phyloP scores from a whole-genome alignment of 1,139 yeast species.

The Pichia sp. region DNA sequence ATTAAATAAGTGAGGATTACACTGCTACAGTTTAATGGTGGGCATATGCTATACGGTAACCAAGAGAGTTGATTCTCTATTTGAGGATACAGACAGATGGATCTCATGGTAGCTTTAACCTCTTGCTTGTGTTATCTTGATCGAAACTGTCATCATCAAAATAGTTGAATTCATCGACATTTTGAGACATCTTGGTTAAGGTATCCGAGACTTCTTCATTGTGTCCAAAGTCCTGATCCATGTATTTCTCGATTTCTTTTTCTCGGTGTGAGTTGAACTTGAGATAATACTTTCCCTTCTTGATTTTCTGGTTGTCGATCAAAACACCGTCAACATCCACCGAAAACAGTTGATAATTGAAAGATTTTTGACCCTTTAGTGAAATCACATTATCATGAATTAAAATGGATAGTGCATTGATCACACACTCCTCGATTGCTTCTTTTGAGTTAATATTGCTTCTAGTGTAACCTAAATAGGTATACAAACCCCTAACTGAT shows the following conservation, averaged over 20 bases:
- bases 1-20: too few relatives aligned
- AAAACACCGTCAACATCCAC: conserved; percentile 15
- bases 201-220: conserved; percentile 3
- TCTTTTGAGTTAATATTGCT: too few relatives aligned
- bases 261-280: conserved; percentile 4
- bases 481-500: too few relatives aligned
- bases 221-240: conserved; percentile 10
- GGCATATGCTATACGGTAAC: neutral
- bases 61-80: too few relatives aligned
- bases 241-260: conserved; percentile 5
- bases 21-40: neutral
- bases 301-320: conserved; percentile 11
- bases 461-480: too few relatives aligned
- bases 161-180: conserved; percentile 3
- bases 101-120: neutral
- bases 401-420: conserved; percentile 16
- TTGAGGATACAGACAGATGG: conserved; percentile 3
- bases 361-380: conserved; percentile 10
- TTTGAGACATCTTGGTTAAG: neutral
- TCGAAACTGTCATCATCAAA: too few relatives aligned
- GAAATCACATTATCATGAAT: conserved; percentile 14
- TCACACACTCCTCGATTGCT: too few relatives aligned
- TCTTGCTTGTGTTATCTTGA: too few relatives aligned
- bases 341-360: conserved; percentile 10
- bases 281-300: conserved; percentile 15